Evolutionary conservation across 139 green algal species (phyloP), one percentile per base, ranked within the genome.

Genomic region (Diplosphaera chodatii): DNA sequence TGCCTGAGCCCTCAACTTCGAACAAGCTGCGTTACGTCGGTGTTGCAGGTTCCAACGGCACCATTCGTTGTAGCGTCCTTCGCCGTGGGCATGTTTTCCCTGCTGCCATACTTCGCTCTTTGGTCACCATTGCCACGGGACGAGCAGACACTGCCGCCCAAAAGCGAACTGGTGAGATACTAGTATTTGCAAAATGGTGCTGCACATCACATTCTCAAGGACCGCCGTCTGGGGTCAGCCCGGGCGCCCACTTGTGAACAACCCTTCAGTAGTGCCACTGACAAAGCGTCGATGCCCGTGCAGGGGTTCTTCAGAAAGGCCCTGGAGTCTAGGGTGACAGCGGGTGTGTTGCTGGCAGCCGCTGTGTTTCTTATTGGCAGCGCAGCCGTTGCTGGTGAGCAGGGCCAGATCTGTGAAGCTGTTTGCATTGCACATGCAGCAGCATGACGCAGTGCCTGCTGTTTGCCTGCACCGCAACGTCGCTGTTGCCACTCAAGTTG

Each of bases 71-170:
- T 67, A 0, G n/a, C 72, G 0, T 91, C 85, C 21, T 91, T 93
- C 68, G 78, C 30, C 20, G 40, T 92, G 10, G 91, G 92, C 16
- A 82, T 82, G 3, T 94, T 96, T 73, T 89, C 82, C 10, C 76
- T 97, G 69, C 78, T 93, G 28, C 92, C 92, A 20, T 97, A 91
- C 86, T 87, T 95, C 70, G 85, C 85, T 18, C 75, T 92, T 34
- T 88, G 86, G 79, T 72, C 65, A 32, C 78, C 82, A 15, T 18
- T 59, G 13, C 33, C 72, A 1, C 40, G 63, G 27, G 65, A 74
- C 64, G 30, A 78, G 32, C 37, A 64, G 71, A 55, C 75, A 67
- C 88, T 85, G 27, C 85, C 84, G 1, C 37, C 76, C 20, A 73
- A 82, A 66, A 69, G 77, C 30, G 88, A 91, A 37, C 73, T 96